These are phyloP conservation scores for Zoysia pacifica DNA, from an alignment of 176 grass and related monocot genomes.

Conservation along the genomic window DNA sequence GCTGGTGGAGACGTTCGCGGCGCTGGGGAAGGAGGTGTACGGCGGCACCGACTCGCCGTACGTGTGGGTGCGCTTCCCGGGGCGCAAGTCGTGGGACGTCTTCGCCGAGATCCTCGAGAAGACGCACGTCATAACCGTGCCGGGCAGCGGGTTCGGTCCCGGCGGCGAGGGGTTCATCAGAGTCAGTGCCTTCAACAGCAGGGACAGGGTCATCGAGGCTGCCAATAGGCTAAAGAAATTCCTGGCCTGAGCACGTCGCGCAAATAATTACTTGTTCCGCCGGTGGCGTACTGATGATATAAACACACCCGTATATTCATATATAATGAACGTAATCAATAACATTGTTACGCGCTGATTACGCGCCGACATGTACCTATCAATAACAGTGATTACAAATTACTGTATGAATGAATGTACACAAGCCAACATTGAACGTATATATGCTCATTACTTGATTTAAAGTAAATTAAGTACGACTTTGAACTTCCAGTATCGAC, in stretches of 20 bases:
- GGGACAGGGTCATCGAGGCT: constrained; percentile 67
- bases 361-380: background rate
- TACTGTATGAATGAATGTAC: no score
- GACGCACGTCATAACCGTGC: constrained; percentile 85
- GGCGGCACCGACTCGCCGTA: constrained; percentile 86
- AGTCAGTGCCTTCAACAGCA: constrained; percentile 78
- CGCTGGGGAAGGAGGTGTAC: constrained; percentile 75
- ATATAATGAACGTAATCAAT: constrained; percentile 7
- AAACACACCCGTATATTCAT: background rate
- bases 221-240: constrained; percentile 63
- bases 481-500: background rate
- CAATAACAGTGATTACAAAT: no score
- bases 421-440: no score
- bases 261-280: background rate
- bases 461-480: background rate
- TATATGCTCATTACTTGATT: background rate
- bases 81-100: constrained; percentile 74
- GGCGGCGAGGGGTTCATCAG: constrained; percentile 91
- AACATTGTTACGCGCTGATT: background rate
- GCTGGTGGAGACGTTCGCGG: constrained; percentile 66
- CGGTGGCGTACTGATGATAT: no score
- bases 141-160: constrained; percentile 81
- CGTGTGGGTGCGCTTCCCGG: constrained; percentile 88
- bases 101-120: constrained; percentile 86
- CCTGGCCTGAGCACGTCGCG: constrained; percentile 34